Evolutionary conservation across 495 filamentous ascomycete species (phyloP).

Genomic region (Tuber indicum): DNA sequence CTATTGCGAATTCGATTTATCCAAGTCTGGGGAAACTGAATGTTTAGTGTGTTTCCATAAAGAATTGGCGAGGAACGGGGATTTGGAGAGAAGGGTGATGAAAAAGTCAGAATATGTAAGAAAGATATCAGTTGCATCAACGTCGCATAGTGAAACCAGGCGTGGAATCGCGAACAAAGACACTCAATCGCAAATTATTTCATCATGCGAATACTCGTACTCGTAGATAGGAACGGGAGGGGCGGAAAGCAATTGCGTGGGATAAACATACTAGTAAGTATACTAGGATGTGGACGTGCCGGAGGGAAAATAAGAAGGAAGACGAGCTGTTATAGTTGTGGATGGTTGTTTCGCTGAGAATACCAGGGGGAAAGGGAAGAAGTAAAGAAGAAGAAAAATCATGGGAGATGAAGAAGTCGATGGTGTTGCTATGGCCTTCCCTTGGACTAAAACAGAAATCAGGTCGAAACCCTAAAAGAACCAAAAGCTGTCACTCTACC

Average conservation of each 20-base stretch:
- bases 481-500: constrained; percentile 24
- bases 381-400: not conserved
- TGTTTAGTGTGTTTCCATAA: not conserved
- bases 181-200: constrained; percentile 98
- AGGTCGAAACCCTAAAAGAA: constrained; percentile 35
- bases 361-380: constrained; percentile 7
- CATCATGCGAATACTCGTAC: constrained; percentile 74
- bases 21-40: not conserved
- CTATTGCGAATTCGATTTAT: not conserved
- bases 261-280: constrained; percentile 25
- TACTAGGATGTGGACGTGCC: not conserved
- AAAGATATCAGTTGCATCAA: constrained; percentile 71
- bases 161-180: constrained; percentile 66
- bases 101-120: constrained; percentile 91
- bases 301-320: constrained; percentile 4
- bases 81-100: constrained; percentile 6
- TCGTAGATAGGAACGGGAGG: constrained; percentile 7
- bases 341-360: constrained; percentile 22
- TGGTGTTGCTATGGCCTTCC: constrained; percentile 24
- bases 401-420: constrained; percentile 8
- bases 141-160: constrained; percentile 75
- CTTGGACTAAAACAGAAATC: constrained; percentile 24
- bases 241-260: constrained; percentile 13
- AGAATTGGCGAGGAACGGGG: not conserved
- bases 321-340: constrained; percentile 20